Conservation (phyloP, 495 filamentous ascomycete species). For the Choiromyces venosus region DNA sequence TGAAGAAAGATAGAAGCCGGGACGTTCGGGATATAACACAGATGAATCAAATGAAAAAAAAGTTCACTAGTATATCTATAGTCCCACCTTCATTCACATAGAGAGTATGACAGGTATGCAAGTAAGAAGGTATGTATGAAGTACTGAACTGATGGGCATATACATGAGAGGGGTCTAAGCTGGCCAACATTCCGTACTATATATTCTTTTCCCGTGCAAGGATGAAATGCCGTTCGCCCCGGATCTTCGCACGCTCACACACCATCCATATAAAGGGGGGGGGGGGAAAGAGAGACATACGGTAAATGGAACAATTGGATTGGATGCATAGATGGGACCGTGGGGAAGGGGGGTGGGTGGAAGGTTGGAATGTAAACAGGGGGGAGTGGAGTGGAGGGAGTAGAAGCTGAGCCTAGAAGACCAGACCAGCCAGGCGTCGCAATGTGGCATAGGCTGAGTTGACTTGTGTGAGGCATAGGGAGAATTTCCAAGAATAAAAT, state of each 20-base stretch:
- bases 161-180: background rate
- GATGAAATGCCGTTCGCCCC: background rate
- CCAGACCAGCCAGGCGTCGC: background rate
- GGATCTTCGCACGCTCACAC: background rate
- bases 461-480: background rate
- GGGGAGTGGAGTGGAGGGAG: background rate
- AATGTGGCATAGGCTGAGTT: background rate
- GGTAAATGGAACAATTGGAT: background rate
- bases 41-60: background rate
- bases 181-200: background rate
- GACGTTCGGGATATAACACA: no score
- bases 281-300: background rate
- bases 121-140: background rate
- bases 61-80: background rate
- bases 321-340: background rate
- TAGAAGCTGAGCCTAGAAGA: background rate
- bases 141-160: background rate
- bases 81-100: background rate
- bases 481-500: background rate
- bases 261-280: background rate
- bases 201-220: background rate
- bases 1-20: background rate
- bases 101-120: background rate
- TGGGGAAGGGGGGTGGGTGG: background rate
- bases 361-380: background rate